A percentile compares a stretch with the other conserved stretches of the same genome.
Evolutionary conservation across 257 asterid genomes (phyloP).

Genomic region (Cinchona pubescens): DNA sequence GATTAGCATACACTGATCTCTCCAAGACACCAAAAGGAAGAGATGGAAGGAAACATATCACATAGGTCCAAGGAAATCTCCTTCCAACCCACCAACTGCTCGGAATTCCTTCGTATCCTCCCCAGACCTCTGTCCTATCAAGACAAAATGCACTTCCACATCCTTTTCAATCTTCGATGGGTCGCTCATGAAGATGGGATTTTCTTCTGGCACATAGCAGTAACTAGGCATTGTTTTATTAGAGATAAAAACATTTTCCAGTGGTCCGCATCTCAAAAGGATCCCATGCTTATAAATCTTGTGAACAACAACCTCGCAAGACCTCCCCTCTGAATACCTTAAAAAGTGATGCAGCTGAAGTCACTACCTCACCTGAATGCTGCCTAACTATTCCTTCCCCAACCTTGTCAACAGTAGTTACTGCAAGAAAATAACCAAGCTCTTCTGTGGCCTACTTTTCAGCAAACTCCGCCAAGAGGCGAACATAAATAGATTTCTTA

Average conservation of each 20-base stretch:
- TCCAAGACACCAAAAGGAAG: neutral
- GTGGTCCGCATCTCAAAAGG: slow-evolving; percentile 57
- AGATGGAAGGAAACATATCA: neutral
- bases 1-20: neutral
- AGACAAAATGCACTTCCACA: slow-evolving; percentile 36
- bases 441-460: slow-evolving; percentile 50
- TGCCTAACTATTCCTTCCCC: slow-evolving; percentile 55
- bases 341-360: slow-evolving; percentile 68
- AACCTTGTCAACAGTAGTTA: slow-evolving; percentile 55
- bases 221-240: slow-evolving; percentile 54
- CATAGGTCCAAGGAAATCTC: slow-evolving; percentile 65
- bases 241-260: slow-evolving; percentile 54
- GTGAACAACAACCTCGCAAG: slow-evolving; percentile 59
- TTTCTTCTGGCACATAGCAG: slow-evolving; percentile 52
- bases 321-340: slow-evolving; percentile 65
- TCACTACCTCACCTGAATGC: slow-evolving; percentile 47
- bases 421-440: slow-evolving; percentile 55
- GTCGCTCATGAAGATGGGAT: slow-evolving; percentile 46
- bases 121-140: slow-evolving; percentile 53
- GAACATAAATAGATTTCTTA: slow-evolving; percentile 51
- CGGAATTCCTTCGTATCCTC: slow-evolving; percentile 60
- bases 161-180: slow-evolving; percentile 46
- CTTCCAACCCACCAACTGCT: slow-evolving; percentile 60
- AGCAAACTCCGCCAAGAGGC: slow-evolving; percentile 54
- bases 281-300: slow-evolving; percentile 54